A percentile compares a stretch with the other conserved stretches of the same genome.
phyloP scores from a whole-genome alignment of 768 basidiomycete species.

The Psilocybe subaeruginosa region DNA sequence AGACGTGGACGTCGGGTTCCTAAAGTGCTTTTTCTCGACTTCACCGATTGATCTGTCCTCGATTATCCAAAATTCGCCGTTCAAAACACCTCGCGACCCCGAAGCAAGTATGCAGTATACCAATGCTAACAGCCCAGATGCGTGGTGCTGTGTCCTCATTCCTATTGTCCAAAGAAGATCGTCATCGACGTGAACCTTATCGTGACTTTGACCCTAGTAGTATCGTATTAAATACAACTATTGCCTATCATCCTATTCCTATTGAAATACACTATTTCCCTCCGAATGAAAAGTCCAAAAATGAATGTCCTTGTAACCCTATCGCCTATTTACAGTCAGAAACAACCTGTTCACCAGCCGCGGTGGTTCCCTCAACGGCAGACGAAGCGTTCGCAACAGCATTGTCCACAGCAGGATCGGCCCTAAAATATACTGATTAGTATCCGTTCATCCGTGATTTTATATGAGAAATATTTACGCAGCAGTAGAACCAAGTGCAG shows the following conservation, averaged over 20 bases:
- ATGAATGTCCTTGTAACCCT: not conserved
- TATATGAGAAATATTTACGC: slow-evolving; percentile 7
- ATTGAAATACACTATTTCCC: not conserved
- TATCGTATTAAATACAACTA: not conserved
- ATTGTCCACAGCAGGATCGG: not conserved
- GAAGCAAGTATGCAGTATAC: not conserved
- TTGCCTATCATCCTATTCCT: not conserved
- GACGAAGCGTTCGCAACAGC: slow-evolving; percentile 1
- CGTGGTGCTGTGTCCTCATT: slow-evolving; percentile 6
- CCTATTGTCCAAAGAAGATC: slow-evolving; percentile 7
- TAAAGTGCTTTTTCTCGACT: slow-evolving; percentile 37
- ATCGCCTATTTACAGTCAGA: slow-evolving; percentile 6
- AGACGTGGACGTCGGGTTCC: slow-evolving; percentile 35
- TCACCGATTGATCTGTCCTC: slow-evolving; percentile 28
- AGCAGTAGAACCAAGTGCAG: slow-evolving; percentile 11
- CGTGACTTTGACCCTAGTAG: not conserved
- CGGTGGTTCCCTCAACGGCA: not conserved
- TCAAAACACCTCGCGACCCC: slow-evolving; percentile 12
- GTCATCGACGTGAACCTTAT: not conserved
- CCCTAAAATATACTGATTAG: not conserved
- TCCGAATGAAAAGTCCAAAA: not conserved
- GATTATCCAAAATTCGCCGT: slow-evolving; percentile 28
- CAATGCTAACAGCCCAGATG: not conserved
- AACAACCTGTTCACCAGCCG: slow-evolving; percentile 6
- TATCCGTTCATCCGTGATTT: not conserved